phyloP scores from a whole-genome alignment of 2,329 filamentous ascomycete genomes.

The Arthrobotrys entomopaga region DNA sequence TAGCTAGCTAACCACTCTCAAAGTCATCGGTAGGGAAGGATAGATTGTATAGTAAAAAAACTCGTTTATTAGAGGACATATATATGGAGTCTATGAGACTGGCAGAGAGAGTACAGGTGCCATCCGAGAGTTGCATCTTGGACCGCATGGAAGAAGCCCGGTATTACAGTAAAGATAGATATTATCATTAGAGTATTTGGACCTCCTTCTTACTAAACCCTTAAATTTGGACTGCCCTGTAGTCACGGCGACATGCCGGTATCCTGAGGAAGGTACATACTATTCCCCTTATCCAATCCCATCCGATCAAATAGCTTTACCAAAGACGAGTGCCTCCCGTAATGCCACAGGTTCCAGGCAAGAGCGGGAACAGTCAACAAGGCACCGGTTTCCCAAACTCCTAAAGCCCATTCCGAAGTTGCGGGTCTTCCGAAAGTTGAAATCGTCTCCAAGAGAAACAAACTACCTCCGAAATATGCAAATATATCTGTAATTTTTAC shows the following conservation, averaged over 20 bases:
- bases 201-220: neutral
- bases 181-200: constrained; percentile 6
- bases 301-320: constrained; percentile 21
- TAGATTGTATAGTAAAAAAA: too few species aligned
- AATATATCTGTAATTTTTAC: constrained; percentile 16
- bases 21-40: too few species aligned
- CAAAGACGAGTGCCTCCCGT: constrained; percentile 19
- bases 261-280: neutral
- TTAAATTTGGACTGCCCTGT: neutral
- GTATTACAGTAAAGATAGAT: too few species aligned
- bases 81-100: too few species aligned
- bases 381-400: constrained; percentile 24
- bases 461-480: constrained; percentile 19
- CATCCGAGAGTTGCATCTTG: too few species aligned
- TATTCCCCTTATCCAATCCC: neutral
- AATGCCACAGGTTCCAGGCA: constrained; percentile 25
- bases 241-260: neutral
- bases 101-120: too few species aligned
- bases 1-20: too few species aligned
- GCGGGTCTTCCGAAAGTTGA: constrained; percentile 25
- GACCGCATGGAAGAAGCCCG: too few species aligned
- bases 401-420: constrained; percentile 23
- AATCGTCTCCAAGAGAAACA: constrained; percentile 23
- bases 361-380: constrained; percentile 11
- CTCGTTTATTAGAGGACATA: too few species aligned